Evolutionary conservation across 2,329 filamentous ascomycete genomes (phyloP).

Genomic region (Cladosporium sp.): DNA sequence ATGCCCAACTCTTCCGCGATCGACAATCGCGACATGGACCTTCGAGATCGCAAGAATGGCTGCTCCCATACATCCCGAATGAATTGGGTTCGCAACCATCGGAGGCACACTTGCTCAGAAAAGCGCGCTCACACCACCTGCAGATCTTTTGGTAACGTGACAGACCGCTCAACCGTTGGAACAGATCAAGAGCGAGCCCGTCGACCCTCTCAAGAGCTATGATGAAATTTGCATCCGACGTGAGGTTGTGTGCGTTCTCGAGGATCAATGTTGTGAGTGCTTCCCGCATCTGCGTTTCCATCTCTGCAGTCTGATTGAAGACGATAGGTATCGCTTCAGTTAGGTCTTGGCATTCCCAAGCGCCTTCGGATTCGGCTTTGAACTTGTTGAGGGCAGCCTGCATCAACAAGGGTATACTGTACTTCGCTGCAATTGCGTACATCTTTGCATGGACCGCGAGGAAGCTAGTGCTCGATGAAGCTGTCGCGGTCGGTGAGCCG

Average conservation of each 20-base stretch:
- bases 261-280: background rate
- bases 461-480: background rate
- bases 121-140: background rate
- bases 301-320: background rate
- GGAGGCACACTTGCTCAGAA: background rate
- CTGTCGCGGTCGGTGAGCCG: background rate
- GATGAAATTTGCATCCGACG: background rate
- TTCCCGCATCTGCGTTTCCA: background rate
- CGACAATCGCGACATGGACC: background rate
- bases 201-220: background rate
- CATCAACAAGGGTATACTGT: background rate
- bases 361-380: background rate
- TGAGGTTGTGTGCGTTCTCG: background rate
- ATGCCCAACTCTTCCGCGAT: background rate
- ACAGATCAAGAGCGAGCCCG: slow-evolving; percentile 1
- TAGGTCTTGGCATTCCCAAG: background rate
- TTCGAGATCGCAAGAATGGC: background rate
- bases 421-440: slow-evolving; percentile 2
- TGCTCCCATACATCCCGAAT: background rate
- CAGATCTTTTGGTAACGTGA: background rate
- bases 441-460: slow-evolving; percentile 4
- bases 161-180: background rate
- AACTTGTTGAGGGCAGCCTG: background rate
- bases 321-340: background rate
- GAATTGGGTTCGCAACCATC: background rate